Percentiles rank a stretch among this genome's conserved stretches.
Evolutionary conservation across 2,329 filamentous ascomycete species (phyloP).

Genomic region (Plectosphaerella plurivora): DNA sequence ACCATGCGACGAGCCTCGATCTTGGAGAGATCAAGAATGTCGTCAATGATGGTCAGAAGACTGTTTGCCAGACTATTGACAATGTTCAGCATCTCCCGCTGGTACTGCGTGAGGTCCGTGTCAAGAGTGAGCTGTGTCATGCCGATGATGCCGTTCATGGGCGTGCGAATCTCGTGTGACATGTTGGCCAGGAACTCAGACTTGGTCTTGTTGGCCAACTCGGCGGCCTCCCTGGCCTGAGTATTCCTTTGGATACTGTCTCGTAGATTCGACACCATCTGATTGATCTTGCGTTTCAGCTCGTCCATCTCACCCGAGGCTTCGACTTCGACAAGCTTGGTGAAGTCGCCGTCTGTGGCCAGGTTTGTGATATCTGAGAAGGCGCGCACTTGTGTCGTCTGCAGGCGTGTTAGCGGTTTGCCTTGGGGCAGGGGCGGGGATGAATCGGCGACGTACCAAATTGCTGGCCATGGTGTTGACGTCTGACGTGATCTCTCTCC

Average conservation of each 20-base stretch:
- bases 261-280: conserved; percentile 94
- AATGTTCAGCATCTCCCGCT: conserved; percentile 97
- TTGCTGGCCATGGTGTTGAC: conserved; percentile 88
- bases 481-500: conserved; percentile 97
- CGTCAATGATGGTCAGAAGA: conserved; percentile 92
- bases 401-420: conserved; percentile 31
- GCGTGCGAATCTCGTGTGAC: conserved; percentile 97
- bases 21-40: conserved; percentile 70
- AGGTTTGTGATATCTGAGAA: conserved; percentile 99
- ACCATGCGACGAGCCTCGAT: conserved; percentile 97
- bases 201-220: conserved; percentile 96
- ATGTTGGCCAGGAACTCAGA: conserved; percentile 98
- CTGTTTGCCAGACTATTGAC: conserved; percentile 96
- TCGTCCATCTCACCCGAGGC: conserved; percentile 99
- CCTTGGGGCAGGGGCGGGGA: no score
- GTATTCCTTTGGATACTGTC: conserved; percentile 98
- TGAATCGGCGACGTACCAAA: conserved; percentile 35
- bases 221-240: conserved; percentile 89
- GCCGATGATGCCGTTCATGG: conserved; percentile 96
- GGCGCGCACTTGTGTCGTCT: conserved; percentile 94
- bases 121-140: conserved; percentile 97
- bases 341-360: conserved; percentile 95
- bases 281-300: conserved; percentile 97
- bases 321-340: conserved; percentile 92
- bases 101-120: conserved; percentile 89